These are phyloP conservation scores for Aurinia saxatilis DNA, from an alignment of 345 rosid genomes.

Conservation along the genomic window DNA sequence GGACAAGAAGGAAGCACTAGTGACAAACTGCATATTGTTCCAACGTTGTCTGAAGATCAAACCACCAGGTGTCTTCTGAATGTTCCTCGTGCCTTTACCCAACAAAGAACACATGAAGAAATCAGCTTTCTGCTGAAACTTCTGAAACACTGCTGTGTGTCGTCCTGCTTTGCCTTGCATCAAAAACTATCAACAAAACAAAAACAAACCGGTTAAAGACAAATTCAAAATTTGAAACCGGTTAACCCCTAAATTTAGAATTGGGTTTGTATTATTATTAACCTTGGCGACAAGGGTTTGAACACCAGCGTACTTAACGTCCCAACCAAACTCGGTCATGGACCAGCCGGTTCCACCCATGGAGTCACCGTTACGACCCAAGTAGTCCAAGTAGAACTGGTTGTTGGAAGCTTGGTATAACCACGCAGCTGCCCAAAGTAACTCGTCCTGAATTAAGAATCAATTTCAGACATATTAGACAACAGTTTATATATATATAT, in stretches of 20 bases:
- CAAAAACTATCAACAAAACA: slow-evolving; percentile 44
- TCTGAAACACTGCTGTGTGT: slow-evolving; percentile 58
- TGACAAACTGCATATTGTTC: slow-evolving; percentile 98
- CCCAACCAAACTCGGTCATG: slow-evolving; percentile 98
- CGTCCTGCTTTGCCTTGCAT: slow-evolving; percentile 86
- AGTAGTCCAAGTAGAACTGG: slow-evolving; percentile 67
- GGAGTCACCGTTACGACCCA: slow-evolving; percentile 71
- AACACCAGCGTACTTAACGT: slow-evolving; percentile 93
- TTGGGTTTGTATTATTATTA: neutral
- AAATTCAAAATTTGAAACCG: slow-evolving; percentile 2
- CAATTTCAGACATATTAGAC: neutral
- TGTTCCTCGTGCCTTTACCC: slow-evolving; percentile 54
- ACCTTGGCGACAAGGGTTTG: slow-evolving; percentile 95
- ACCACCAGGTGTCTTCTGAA: slow-evolving; percentile 91
- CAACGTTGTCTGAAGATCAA: slow-evolving; percentile 81
- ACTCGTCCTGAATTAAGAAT: slow-evolving; percentile 59
- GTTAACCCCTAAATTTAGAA: neutral
- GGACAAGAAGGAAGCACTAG: slow-evolving; percentile 71
- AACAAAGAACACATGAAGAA: slow-evolving; percentile 82
- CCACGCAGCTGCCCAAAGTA: slow-evolving; percentile 99
- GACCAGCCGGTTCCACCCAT: slow-evolving; percentile 93
- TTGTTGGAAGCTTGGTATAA: slow-evolving; percentile 76
- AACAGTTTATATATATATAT: neutral
- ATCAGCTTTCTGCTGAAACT: slow-evolving; percentile 80
- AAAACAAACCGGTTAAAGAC: slow-evolving; percentile 5